phyloP scores from a whole-genome alignment of 2,329 filamentous ascomycete species.

The Nigrospora oryzae region DNA sequence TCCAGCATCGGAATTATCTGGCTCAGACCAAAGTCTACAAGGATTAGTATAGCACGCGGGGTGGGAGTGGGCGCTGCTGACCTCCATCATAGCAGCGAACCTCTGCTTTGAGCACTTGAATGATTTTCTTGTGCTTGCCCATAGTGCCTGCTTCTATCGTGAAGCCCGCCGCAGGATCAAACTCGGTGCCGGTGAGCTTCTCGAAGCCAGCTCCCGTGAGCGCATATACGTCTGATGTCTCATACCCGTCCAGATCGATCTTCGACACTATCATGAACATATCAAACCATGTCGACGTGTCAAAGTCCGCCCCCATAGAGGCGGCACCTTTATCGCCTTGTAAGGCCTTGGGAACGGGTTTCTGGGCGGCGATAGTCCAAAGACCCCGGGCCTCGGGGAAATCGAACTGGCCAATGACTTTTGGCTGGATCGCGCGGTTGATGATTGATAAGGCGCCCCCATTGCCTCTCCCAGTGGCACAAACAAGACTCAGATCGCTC shows the following conservation, averaged over 20 bases:
- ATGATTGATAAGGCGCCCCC: slow-evolving; percentile 67
- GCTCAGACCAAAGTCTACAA: slow-evolving; percentile 69
- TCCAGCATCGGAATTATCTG: slow-evolving; percentile 93
- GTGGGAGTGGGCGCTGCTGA: slow-evolving; percentile 31
- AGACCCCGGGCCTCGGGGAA: slow-evolving; percentile 67
- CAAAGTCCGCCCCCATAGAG: slow-evolving; percentile 45
- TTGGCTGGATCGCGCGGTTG: slow-evolving; percentile 69
- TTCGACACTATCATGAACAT: slow-evolving; percentile 80
- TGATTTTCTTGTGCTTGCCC: slow-evolving; percentile 69
- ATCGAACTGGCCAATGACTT: slow-evolving; percentile 59
- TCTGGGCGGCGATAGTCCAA: slow-evolving; percentile 72
- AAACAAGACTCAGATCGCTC: slow-evolving; percentile 51
- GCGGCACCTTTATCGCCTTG: slow-evolving; percentile 41
- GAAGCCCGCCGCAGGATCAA: slow-evolving; percentile 79
- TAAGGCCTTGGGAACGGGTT: slow-evolving; percentile 53
- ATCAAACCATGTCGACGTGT: slow-evolving; percentile 56
- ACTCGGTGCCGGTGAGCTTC: slow-evolving; percentile 74
- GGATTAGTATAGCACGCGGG: slow-evolving; percentile 3
- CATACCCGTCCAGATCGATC: slow-evolving; percentile 56
- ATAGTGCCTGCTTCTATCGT: slow-evolving; percentile 82
- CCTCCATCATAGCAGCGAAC: slow-evolving; percentile 85
- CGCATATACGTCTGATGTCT: slow-evolving; percentile 71
- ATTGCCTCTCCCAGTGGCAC: slow-evolving; percentile 54
- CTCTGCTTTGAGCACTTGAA: slow-evolving; percentile 82
- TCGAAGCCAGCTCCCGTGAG: slow-evolving; percentile 68